Percentiles rank a stretch among this genome's conserved stretches.
Conservation (phyloP, 225 moss, liverwort and hornwort genomes). For the Rhytidiadelphus loreus region DNA sequence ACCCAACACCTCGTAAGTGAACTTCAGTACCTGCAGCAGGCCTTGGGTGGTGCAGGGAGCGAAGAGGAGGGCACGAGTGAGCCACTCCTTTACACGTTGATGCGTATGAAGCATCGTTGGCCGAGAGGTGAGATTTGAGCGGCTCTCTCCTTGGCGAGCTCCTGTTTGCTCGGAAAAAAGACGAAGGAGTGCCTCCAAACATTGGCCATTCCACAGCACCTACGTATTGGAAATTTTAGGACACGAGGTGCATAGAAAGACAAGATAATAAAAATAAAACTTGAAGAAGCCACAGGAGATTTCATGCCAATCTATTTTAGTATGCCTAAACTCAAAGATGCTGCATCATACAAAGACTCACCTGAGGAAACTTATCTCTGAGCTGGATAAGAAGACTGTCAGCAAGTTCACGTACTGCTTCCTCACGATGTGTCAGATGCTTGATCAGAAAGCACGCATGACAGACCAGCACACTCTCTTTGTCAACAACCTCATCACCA, state of each 20-base stretch:
- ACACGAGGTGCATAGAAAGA: neutral
- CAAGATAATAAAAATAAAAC: neutral
- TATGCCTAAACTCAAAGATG: neutral
- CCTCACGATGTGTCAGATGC: slow-evolving; percentile 45
- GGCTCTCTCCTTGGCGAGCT: slow-evolving; percentile 32
- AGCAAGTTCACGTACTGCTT: slow-evolving; percentile 65
- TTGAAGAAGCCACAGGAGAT: neutral
- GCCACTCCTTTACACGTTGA: slow-evolving; percentile 70
- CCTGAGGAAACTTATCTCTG: slow-evolving; percentile 57
- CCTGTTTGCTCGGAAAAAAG: slow-evolving; percentile 45
- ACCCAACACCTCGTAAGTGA: neutral
- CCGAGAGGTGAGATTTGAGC: slow-evolving; percentile 22
- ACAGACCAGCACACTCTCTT: slow-evolving; percentile 49
- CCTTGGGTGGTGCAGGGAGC: slow-evolving; percentile 90
- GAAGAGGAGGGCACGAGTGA: slow-evolving; percentile 42
- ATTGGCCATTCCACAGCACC: slow-evolving; percentile 77
- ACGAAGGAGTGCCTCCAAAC: slow-evolving; percentile 53
- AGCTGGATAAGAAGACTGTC: slow-evolving; percentile 57
- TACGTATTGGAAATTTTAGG: slow-evolving; percentile 4
- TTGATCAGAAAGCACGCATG: slow-evolving; percentile 70
- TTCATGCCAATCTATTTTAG: neutral
- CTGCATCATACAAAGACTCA: neutral
- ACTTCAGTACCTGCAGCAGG: slow-evolving; percentile 49
- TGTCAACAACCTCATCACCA: slow-evolving; percentile 54
- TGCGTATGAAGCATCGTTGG: slow-evolving; percentile 14